A percentile compares a stretch with the other conserved stretches of the same genome.
Evolutionary conservation across 805 yeast genomes (phyloP).

Genomic region (Candida sonorensis): DNA sequence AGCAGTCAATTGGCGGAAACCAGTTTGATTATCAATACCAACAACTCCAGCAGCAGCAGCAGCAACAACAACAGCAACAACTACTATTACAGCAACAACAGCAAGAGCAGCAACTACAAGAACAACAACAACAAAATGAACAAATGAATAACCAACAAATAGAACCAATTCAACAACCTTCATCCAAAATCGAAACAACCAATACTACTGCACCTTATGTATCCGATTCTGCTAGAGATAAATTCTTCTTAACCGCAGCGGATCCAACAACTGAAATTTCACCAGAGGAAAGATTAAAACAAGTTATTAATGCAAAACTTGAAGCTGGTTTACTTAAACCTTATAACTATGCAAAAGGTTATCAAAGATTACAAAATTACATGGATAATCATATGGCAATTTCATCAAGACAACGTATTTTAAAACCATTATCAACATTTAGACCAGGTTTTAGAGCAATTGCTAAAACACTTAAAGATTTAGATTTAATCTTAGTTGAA

Average conservation of each 20-base stretch:
- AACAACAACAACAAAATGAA: conserved; percentile 6
- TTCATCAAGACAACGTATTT: conserved; percentile 74
- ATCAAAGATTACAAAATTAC: conserved; percentile 79
- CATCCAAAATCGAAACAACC: background rate
- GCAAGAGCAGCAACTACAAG: conserved; percentile 8
- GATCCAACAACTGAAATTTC: conserved; percentile 93
- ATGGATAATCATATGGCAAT: conserved; percentile 91
- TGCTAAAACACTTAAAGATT: conserved; percentile 83
- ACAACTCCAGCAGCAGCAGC: conserved; percentile 1
- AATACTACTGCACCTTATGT: conserved; percentile 25
- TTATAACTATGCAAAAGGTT: conserved; percentile 89
- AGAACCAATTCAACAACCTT: background rate
- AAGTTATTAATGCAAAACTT: conserved; percentile 87
- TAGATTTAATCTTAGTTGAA: conserved; percentile 86
- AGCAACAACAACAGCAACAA: conserved; percentile 1
- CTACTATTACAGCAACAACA: conserved; percentile 7
- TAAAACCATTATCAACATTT: conserved; percentile 78
- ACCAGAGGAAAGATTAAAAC: conserved; percentile 88
- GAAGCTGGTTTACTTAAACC: conserved; percentile 93
- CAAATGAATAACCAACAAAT: conserved; percentile 5
- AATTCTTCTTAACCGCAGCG: conserved; percentile 92
- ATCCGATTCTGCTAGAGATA: conserved; percentile 80
- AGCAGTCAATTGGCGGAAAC: conserved; percentile 3
- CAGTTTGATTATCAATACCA: conserved; percentile 2
- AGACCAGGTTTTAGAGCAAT: conserved; percentile 92